Evolutionary conservation across 1,284 basidiomycete genomes (phyloP), one percentile per base, ranked within the genome.

Genomic region (Moniliophthora roreri): DNA sequence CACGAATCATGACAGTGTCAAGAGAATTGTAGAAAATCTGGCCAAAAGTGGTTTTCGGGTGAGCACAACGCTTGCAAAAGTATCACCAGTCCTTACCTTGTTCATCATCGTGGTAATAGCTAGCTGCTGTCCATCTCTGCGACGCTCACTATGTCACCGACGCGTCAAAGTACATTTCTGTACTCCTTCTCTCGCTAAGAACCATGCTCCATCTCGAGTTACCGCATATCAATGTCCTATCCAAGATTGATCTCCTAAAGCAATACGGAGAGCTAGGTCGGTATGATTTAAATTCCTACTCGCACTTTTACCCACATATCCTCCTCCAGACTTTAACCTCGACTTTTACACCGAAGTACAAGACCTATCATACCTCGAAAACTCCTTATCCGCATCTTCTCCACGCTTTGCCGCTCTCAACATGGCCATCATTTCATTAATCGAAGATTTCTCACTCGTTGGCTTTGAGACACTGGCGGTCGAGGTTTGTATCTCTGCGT

Each of bases 271-370:
- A 96, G 56, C 79, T 97, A 42, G 91, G 94, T 94, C n/a, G 6
- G 50, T 48, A 41, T 60, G 51, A 39, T 26, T n/a, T 40, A 37
- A 38, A 40, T 39, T 35, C 42, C n/a, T 47, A 51, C 32, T 42
- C 38, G 32, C 42, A 53, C 45, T 49, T 61, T 21, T 59, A 51
- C 48, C 40, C 36, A 40, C 28, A 32, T 50, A 13, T 45, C 47
- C 10, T 39, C 47, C 20, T 18, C 4, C 62, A 96, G 95, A 95
- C 36, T 98, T 99, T 77, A 97, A 96, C 64, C 85, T 99, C 39
- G 93, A 96, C 61, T 99, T 93, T 69, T 99, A 99, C 68, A 98
- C 97, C 38, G 93, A 99, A 70, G 96, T 98, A 0, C 95, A 98
- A 71, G 96, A 99, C 68, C 78, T 99, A 0, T 88, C 89, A 0